Evolutionary conservation across 2,329 filamentous ascomycete species (phyloP).

Genomic region (Hyphodiscus sp.): DNA sequence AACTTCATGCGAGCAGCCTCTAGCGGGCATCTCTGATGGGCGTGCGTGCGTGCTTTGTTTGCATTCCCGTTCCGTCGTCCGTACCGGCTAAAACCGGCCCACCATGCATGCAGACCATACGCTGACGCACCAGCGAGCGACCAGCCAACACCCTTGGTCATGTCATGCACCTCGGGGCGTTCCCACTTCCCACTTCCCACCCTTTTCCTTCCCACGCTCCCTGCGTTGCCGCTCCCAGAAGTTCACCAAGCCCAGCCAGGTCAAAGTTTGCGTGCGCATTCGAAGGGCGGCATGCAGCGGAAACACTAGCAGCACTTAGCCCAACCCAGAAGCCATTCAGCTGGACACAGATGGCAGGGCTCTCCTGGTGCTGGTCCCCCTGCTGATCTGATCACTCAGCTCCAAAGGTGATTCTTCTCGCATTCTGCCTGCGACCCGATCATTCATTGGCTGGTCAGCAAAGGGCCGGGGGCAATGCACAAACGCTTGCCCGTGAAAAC

Average conservation of each 20-base stretch:
- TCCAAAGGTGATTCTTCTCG: background rate
- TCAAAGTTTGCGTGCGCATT: background rate
- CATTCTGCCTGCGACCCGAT: no score
- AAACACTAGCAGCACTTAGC: no score
- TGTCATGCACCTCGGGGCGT: constrained; percentile 13
- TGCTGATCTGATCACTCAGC: constrained; percentile 5
- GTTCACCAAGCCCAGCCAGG: background rate
- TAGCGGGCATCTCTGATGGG: constrained; percentile 16
- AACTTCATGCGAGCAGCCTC: constrained; percentile 25
- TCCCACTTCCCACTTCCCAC: no score
- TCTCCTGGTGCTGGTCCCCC: background rate
- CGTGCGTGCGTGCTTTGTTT: constrained; percentile 11
- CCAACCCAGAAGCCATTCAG: constrained; percentile 18
- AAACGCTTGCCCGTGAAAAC: no score
- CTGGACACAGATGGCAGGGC: constrained; percentile 11
- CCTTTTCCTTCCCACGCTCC: background rate
- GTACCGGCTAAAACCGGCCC: constrained; percentile 21
- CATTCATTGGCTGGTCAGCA: no score
- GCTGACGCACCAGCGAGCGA: no score
- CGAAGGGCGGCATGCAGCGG: constrained; percentile 1
- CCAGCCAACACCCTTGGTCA: background rate
- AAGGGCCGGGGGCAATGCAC: no score
- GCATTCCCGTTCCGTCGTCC: constrained; percentile 25
- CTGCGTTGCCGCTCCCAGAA: background rate
- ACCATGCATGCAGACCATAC: constrained; percentile 3